These are phyloP conservation scores for Mycena galericulata DNA, from an alignment of 768 basidiomycete genomes.

Conservation along the genomic window DNA sequence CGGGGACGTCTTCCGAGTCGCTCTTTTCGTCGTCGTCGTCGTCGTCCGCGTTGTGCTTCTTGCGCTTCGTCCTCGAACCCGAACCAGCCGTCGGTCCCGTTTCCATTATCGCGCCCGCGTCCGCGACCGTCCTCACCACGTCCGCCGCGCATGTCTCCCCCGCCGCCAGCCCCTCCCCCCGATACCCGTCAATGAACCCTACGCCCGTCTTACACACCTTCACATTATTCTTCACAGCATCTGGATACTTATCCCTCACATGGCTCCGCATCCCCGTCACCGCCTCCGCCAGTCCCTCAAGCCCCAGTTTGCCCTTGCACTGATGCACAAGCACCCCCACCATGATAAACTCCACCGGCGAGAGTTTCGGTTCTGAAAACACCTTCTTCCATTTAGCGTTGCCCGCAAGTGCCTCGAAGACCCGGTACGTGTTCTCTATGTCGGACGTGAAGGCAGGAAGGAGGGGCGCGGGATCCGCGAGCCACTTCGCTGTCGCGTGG, in stretches of 20 bases:
- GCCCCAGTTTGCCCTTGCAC: conserved; percentile 54
- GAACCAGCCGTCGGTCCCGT: too few relatives aligned
- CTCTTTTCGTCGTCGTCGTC: too few relatives aligned
- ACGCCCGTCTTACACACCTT: conserved; percentile 67
- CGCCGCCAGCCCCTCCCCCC: not conserved
- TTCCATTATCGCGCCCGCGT: too few relatives aligned
- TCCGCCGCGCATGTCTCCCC: conserved; percentile 37
- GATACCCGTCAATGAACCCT: conserved; percentile 55
- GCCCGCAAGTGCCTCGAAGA: conserved; percentile 59
- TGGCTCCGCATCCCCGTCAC: conserved; percentile 65
- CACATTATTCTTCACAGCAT: conserved; percentile 75
- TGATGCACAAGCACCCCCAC: conserved; percentile 65
- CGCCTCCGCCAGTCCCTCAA: conserved; percentile 55
- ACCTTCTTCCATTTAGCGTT: conserved; percentile 47
- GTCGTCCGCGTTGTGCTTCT: too few relatives aligned
- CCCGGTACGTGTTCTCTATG: conserved; percentile 57
- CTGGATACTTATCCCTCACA: conserved; percentile 65
- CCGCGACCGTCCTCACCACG: too few relatives aligned
- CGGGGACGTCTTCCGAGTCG: too few relatives aligned
- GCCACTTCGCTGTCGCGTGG: conserved; percentile 62
- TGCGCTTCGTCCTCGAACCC: too few relatives aligned
- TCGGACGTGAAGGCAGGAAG: conserved; percentile 43
- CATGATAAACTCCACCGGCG: conserved; percentile 78
- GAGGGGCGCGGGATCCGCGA: conserved; percentile 50
- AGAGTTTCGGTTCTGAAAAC: conserved; percentile 62